A percentile compares a stretch with the other conserved stretches of the same genome.
phyloP scores from a whole-genome alignment of 805 yeast genomes.

The Hanseniaspora jakobsenii region DNA sequence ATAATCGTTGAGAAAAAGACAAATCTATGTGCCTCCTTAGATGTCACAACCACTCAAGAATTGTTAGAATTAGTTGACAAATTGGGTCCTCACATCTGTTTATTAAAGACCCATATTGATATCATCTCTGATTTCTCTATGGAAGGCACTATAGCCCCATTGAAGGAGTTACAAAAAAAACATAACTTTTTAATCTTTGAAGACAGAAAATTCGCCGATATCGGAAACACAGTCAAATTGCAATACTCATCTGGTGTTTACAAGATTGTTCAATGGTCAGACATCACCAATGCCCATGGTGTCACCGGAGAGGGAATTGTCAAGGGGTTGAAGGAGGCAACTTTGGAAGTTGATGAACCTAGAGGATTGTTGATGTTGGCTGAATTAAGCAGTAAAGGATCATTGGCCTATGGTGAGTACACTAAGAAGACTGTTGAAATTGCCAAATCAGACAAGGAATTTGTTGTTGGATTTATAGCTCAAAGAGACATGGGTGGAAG shows the following conservation, averaged over 20 bases:
- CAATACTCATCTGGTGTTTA: slow-evolving; percentile 87
- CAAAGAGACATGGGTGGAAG: slow-evolving; percentile 77
- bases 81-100: slow-evolving; percentile 82
- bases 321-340: slow-evolving; percentile 73
- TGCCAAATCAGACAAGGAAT: slow-evolving; percentile 73
- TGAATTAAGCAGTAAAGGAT: slow-evolving; percentile 86
- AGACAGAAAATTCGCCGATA: slow-evolving; percentile 96
- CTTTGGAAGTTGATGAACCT: slow-evolving; percentile 53
- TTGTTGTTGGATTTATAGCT: slow-evolving; percentile 94
- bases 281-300: slow-evolving; percentile 94
- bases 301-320: slow-evolving; percentile 93
- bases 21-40: slow-evolving; percentile 89
- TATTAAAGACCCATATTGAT: slow-evolving; percentile 90
- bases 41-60: slow-evolving; percentile 70
- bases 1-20: slow-evolving; percentile 73
- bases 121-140: slow-evolving; percentile 78
- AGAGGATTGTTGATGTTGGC: slow-evolving; percentile 92
- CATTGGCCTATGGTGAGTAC: slow-evolving; percentile 86
- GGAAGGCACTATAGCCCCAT: slow-evolving; percentile 66
- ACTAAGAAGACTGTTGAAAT: slow-evolving; percentile 79
- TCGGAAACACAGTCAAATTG: slow-evolving; percentile 91
- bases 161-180: slow-evolving; percentile 58
- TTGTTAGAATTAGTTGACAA: slow-evolving; percentile 58
- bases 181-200: slow-evolving; percentile 88
- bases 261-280: slow-evolving; percentile 87